Conservation (phyloP, 1,284 basidiomycete species). For the Moniliophthora roreri region DNA sequence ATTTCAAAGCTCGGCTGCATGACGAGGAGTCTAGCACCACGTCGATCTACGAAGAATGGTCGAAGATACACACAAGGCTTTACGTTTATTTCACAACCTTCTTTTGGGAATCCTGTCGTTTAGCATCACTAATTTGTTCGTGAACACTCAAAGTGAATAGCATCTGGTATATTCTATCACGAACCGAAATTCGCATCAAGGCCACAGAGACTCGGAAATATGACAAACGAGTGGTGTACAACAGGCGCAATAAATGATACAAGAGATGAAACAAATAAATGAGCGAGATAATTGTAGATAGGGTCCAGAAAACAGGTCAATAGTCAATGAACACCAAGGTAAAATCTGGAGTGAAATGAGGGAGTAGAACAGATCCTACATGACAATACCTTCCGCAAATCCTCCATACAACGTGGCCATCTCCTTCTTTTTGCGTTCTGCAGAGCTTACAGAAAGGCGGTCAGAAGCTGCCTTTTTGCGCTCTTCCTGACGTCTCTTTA, state of each 20-base stretch:
- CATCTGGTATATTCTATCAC: neutral
- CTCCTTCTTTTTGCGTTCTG: slow-evolving; percentile 16
- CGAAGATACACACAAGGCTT: too few species aligned
- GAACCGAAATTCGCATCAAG: neutral
- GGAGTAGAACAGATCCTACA: too few species aligned
- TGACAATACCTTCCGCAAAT: slow-evolving; percentile 7
- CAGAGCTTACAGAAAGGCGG: slow-evolving; percentile 27
- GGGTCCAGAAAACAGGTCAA: neutral
- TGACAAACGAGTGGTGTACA: neutral
- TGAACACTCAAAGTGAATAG: neutral
- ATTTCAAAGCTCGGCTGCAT: too few species aligned
- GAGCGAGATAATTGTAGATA: neutral
- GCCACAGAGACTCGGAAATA: neutral
- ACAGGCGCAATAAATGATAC: neutral
- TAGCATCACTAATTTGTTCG: too few species aligned
- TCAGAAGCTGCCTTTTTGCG: slow-evolving; percentile 29
- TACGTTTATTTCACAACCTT: neutral
- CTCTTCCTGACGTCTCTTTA: slow-evolving; percentile 31
- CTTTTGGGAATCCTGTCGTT: neutral
- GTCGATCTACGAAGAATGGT: too few species aligned
- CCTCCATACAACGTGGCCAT: slow-evolving; percentile 17
- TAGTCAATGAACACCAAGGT: neutral
- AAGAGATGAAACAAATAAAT: slow-evolving; percentile 9
- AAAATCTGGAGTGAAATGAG: too few species aligned
- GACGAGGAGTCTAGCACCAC: too few species aligned